A percentile compares a stretch with the other conserved stretches of the same genome.
Evolutionary conservation across 768 basidiomycete species (phyloP).

Genomic region (Leccinum subgranulosum): DNA sequence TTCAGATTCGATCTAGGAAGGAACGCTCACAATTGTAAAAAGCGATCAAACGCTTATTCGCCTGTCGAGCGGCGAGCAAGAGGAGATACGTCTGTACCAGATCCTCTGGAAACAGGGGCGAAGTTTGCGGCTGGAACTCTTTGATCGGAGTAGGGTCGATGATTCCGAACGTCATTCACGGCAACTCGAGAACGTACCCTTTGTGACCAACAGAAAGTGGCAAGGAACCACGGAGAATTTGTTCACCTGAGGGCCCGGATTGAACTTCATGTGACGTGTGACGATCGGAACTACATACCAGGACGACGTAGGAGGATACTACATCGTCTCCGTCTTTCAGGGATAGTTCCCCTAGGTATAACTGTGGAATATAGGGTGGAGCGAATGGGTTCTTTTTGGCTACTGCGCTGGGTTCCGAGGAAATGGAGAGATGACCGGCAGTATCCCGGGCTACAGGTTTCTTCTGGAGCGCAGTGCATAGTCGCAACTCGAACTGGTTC

Average conservation of each 20-base stretch:
- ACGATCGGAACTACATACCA: conserved; percentile 44
- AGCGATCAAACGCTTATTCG: conserved; percentile 61
- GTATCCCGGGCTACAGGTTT: conserved; percentile 59
- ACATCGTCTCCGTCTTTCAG: conserved; percentile 45
- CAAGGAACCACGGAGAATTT: conserved; percentile 81
- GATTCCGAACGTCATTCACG: not conserved
- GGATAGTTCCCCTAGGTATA: conserved; percentile 72
- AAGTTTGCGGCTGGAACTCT: conserved; percentile 78
- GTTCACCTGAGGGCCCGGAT: conserved; percentile 56
- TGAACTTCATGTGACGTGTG: not conserved
- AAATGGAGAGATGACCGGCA: conserved; percentile 32
- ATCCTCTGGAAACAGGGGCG: conserved; percentile 76
- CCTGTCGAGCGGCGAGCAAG: conserved; percentile 62
- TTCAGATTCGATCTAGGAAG: not conserved
- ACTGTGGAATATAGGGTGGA: conserved; percentile 78
- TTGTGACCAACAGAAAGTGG: conserved; percentile 86
- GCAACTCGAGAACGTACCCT: conserved; percentile 48
- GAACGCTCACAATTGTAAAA: conserved; percentile 82
- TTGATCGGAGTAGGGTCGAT: conserved; percentile 1
- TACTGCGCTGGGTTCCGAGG: conserved; percentile 19
- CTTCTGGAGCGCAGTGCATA: conserved; percentile 82
- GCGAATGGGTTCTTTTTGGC: conserved; percentile 65
- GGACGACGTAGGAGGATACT: conserved; percentile 56
- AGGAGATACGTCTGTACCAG: conserved; percentile 75
- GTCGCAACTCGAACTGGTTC: conserved; percentile 75